Percentiles rank a stretch among this genome's conserved stretches.
Conservation (phyloP, 257 asterid genomes). For the Salvia miltiorrhiza region DNA sequence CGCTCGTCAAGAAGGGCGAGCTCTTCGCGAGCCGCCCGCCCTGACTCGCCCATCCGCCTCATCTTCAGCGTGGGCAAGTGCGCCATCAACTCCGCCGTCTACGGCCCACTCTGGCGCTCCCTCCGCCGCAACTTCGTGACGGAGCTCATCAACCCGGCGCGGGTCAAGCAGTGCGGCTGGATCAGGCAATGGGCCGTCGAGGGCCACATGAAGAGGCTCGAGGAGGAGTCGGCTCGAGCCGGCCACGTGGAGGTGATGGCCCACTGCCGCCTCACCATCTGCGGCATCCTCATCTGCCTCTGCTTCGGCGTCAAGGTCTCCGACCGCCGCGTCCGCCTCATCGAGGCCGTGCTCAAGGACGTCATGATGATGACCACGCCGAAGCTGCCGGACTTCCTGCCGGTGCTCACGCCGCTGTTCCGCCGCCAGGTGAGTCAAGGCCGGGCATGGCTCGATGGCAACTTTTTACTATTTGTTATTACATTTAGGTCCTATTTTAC, state of each 20-base stretch:
- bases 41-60: slow-evolving; percentile 86
- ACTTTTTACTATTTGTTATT: too few species aligned
- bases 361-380: slow-evolving; percentile 85
- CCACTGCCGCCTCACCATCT: slow-evolving; percentile 71
- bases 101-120: slow-evolving; percentile 92
- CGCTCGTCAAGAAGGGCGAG: slow-evolving; percentile 72
- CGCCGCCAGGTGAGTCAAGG: slow-evolving; percentile 54
- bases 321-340: slow-evolving; percentile 42
- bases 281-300: slow-evolving; percentile 77
- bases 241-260: slow-evolving; percentile 85
- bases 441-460: too few species aligned
- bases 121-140: slow-evolving; percentile 90
- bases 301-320: slow-evolving; percentile 83
- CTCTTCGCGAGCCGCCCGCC: slow-evolving; percentile 86
- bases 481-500: too few species aligned
- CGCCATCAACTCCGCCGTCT: slow-evolving; percentile 92
- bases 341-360: slow-evolving; percentile 68
- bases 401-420: slow-evolving; percentile 65
- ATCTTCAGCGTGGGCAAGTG: slow-evolving; percentile 88
- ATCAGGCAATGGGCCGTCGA: slow-evolving; percentile 68
- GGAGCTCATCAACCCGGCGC: slow-evolving; percentile 75
- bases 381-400: slow-evolving; percentile 89
- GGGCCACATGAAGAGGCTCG: slow-evolving; percentile 62
- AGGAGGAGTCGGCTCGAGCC: slow-evolving; percentile 31
- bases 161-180: slow-evolving; percentile 92